These are phyloP conservation scores for Rhizomucor pusillus DNA, from an alignment of 371 early-diverging fungal genomes.

Conservation along the genomic window DNA sequence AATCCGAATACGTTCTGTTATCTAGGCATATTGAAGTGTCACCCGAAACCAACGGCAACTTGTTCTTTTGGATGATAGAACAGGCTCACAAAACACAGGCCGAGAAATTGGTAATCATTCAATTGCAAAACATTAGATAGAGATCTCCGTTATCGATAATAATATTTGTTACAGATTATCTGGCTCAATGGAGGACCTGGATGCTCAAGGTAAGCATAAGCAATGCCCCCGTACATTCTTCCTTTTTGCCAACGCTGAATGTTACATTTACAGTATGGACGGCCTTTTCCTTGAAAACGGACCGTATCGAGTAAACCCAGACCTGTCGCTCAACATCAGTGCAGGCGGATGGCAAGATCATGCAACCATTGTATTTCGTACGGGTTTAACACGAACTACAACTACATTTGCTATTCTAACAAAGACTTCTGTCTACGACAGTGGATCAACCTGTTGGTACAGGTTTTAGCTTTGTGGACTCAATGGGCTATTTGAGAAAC, in stretches of 20 bases:
- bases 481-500: constrained; percentile 34
- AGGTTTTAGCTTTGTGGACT: constrained; percentile 66
- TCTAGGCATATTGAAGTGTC: constrained; percentile 47
- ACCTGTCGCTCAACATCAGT: constrained; percentile 49
- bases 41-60: constrained; percentile 34
- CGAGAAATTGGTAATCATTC: constrained; percentile 39
- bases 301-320: constrained; percentile 58
- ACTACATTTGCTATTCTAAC: neutral
- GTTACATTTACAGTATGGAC: constrained; percentile 61
- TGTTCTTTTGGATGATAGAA: constrained; percentile 61
- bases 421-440: constrained; percentile 10
- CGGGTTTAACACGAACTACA: constrained; percentile 1
- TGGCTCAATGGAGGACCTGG: constrained; percentile 87
- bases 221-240: constrained; percentile 1
- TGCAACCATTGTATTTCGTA: constrained; percentile 72
- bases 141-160: neutral
- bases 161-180: constrained; percentile 57
- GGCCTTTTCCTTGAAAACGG: constrained; percentile 87
- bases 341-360: constrained; percentile 70
- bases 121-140: too few species aligned
- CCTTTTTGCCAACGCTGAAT: too few species aligned
- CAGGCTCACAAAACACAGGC: constrained; percentile 23
- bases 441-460: constrained; percentile 90
- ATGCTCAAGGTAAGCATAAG: constrained; percentile 33
- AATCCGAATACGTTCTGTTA: too few species aligned